Percentiles rank a stretch among this genome's conserved stretches.
Conservation (phyloP, 106 monocot species). For the Acorus calamus region DNA sequence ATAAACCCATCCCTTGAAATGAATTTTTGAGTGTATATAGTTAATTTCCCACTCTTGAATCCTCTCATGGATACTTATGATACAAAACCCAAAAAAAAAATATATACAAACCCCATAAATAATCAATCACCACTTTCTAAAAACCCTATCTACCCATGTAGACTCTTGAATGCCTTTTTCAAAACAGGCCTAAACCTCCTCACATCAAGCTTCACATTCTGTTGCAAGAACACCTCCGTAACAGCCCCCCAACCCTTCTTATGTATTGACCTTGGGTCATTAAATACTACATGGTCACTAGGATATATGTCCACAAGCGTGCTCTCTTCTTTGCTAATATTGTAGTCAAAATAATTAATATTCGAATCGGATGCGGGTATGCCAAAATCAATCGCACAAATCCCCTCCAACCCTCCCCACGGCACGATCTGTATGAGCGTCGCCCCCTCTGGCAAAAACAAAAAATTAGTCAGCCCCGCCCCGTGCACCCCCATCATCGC, state of each 20-base stretch:
- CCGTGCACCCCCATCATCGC: slow-evolving; percentile 81
- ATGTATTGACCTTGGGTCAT: slow-evolving; percentile 30
- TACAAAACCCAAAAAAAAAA: too few relatives aligned
- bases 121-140: too few relatives aligned
- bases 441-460: slow-evolving; percentile 48
- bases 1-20: too few relatives aligned
- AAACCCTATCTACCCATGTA: slow-evolving; percentile 3
- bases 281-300: slow-evolving; percentile 33
- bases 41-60: too few relatives aligned
- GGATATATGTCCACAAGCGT: slow-evolving; percentile 29
- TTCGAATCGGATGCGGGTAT: slow-evolving; percentile 24
- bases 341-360: slow-evolving; percentile 49
- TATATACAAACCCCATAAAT: too few relatives aligned
- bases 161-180: slow-evolving; percentile 26
- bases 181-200: slow-evolving; percentile 46
- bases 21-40: too few relatives aligned
- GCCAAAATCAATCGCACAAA: slow-evolving; percentile 28
- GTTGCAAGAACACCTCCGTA: slow-evolving; percentile 21
- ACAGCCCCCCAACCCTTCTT: slow-evolving; percentile 35
- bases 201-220: slow-evolving; percentile 47
- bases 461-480: slow-evolving; percentile 56
- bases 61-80: too few relatives aligned
- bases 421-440: slow-evolving; percentile 45
- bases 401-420: slow-evolving; percentile 50
- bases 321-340: slow-evolving; percentile 35